Evolutionary conservation across 306 rosid genomes (phyloP).

Genomic region (Vigna nakashimae): DNA sequence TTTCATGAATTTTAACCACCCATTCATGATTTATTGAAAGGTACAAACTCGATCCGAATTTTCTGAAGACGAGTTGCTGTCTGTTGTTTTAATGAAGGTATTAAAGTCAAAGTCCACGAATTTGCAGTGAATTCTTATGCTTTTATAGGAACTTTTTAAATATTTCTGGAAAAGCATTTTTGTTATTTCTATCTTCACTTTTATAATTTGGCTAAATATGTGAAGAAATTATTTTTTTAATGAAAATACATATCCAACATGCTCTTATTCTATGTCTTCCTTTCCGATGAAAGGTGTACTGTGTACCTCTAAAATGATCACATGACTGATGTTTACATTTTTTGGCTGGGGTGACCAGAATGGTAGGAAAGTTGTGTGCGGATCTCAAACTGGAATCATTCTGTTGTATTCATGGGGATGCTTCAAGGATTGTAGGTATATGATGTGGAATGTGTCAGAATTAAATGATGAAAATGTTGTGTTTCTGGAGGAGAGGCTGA

Average conservation of each 20-base stretch:
- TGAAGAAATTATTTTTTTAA: not conserved
- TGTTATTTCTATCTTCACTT: not conserved
- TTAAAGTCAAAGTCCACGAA: not conserved
- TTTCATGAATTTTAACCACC: constrained; percentile 28
- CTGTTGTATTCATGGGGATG: constrained; percentile 89
- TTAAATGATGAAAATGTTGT: constrained; percentile 23
- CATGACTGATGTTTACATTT: constrained; percentile 10
- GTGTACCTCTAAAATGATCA: not conserved
- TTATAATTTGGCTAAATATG: not conserved
- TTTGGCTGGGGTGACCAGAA: constrained; percentile 59
- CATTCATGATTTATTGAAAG: constrained; percentile 52
- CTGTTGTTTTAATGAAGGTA: constrained; percentile 95
- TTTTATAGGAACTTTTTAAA: not conserved
- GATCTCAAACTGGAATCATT: constrained; percentile 78
- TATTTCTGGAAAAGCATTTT: not conserved
- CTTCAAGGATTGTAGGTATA: constrained; percentile 92
- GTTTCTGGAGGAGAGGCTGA: constrained; percentile 1
- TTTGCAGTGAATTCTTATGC: not conserved
- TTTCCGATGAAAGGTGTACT: not conserved
- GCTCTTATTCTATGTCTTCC: constrained; percentile 7
- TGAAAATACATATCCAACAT: not conserved
- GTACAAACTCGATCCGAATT: constrained; percentile 88
- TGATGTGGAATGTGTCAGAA: constrained; percentile 23
- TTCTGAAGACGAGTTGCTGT: constrained; percentile 88
- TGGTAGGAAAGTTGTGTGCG: constrained; percentile 89